Evolutionary conservation across 2,329 filamentous ascomycete species (phyloP).

Genomic region (Phoma sp.): DNA sequence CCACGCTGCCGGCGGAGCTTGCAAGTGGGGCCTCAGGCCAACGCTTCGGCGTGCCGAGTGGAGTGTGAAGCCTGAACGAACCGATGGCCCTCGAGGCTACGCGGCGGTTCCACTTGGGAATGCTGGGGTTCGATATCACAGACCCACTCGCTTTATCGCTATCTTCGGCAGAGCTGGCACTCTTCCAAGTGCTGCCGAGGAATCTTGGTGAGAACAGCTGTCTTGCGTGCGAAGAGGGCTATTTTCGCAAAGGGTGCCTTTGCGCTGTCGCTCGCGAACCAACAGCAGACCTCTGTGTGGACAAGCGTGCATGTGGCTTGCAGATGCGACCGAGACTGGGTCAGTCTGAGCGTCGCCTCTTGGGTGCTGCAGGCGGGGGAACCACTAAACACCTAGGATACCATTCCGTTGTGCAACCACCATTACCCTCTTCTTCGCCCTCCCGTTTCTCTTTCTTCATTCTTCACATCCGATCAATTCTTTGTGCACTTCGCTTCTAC

Average conservation of each 20-base stretch:
- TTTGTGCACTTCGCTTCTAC: constrained; percentile 11
- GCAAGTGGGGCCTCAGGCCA: constrained; percentile 14
- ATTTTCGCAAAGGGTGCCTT: constrained; percentile 15
- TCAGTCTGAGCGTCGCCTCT: constrained; percentile 42
- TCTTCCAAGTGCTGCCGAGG: constrained; percentile 2
- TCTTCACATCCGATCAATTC: constrained; percentile 23
- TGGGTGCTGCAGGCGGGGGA: constrained; percentile 34
- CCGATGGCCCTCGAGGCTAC: constrained; percentile 11
- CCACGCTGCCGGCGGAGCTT: constrained; percentile 32
- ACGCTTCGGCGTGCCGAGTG: constrained; percentile 18
- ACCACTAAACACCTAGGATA: constrained; percentile 35
- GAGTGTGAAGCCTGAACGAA: constrained; percentile 15
- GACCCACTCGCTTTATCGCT: constrained; percentile 23
- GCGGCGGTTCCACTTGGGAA: constrained; percentile 15
- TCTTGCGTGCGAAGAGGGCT: constrained; percentile 11
- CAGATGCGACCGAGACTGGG: constrained; percentile 34
- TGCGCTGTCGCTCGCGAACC: constrained; percentile 24
- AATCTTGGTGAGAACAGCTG: constrained; percentile 14
- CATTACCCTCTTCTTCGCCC: constrained; percentile 27
- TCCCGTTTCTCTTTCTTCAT: constrained; percentile 27
- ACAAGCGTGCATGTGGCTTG: constrained; percentile 42
- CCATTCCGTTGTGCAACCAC: constrained; percentile 44
- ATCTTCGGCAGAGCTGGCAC: constrained; percentile 14
- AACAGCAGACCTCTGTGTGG: constrained; percentile 28
- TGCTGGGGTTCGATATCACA: constrained; percentile 16